Percentiles rank a stretch among this genome's conserved stretches.
Evolutionary conservation across 805 yeast genomes (phyloP).

Genomic region (Wickerhamiella domercqiae): DNA sequence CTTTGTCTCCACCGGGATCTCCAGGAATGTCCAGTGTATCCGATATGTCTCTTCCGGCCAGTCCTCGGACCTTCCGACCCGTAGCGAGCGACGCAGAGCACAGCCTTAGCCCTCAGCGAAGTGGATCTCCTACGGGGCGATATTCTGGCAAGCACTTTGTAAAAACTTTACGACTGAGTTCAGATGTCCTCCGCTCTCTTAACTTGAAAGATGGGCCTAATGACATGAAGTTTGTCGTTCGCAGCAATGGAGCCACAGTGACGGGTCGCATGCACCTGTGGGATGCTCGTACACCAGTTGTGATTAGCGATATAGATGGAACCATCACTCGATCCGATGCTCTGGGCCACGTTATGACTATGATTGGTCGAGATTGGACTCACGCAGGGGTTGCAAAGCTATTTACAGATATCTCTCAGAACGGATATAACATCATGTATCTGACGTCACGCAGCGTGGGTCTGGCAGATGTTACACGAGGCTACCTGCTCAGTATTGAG

Average conservation of each 20-base stretch:
- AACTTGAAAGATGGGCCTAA: slow-evolving; percentile 68
- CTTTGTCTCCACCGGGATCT: slow-evolving; percentile 3
- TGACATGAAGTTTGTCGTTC: slow-evolving; percentile 61
- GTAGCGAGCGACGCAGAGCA: neutral
- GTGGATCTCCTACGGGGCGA: neutral
- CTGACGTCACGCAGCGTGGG: slow-evolving; percentile 93
- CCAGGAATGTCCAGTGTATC: no score
- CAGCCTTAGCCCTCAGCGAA: neutral
- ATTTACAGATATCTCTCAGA: slow-evolving; percentile 68
- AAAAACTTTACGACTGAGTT: slow-evolving; percentile 77
- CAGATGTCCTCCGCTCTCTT: slow-evolving; percentile 69
- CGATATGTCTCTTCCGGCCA: no score
- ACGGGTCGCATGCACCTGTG: slow-evolving; percentile 64
- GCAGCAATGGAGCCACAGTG: slow-evolving; percentile 66
- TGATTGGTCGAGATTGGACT: slow-evolving; percentile 96
- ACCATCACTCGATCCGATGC: slow-evolving; percentile 97
- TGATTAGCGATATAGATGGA: slow-evolving; percentile 94
- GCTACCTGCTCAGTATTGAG: slow-evolving; percentile 58
- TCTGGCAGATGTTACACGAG: slow-evolving; percentile 81
- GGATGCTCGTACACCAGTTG: slow-evolving; percentile 75
- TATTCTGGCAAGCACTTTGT: slow-evolving; percentile 32
- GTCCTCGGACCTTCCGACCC: neutral
- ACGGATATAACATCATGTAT: slow-evolving; percentile 89
- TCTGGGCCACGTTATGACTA: slow-evolving; percentile 82
- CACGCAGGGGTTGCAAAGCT: slow-evolving; percentile 89